These are phyloP conservation scores for Phytophthora meadii DNA, from an alignment of 352 stramenopile genomes.

Conservation along the genomic window DNA sequence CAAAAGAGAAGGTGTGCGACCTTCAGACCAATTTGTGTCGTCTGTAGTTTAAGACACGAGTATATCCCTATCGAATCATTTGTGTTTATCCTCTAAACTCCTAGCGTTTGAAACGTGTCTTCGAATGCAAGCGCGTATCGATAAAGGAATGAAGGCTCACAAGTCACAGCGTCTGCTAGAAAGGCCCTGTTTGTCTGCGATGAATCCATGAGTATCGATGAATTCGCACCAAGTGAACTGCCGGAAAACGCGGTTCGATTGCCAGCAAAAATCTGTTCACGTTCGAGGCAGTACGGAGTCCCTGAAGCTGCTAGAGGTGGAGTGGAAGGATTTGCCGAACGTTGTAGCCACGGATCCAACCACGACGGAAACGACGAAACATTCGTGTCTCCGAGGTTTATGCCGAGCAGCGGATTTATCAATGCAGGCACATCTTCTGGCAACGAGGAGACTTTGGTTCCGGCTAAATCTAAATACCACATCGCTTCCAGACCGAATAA, in stretches of 20 bases:
- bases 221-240: not conserved
- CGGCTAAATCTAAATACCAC: slow-evolving; percentile 35
- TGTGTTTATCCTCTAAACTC: too few species aligned
- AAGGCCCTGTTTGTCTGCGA: slow-evolving; percentile 16
- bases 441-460: slow-evolving; percentile 24
- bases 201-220: slow-evolving; percentile 25
- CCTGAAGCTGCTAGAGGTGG: slow-evolving; percentile 23
- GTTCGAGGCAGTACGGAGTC: slow-evolving; percentile 29
- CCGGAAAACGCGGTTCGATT: slow-evolving; percentile 16
- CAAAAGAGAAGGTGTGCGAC: slow-evolving; percentile 31
- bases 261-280: slow-evolving; percentile 18
- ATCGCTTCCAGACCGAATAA: slow-evolving; percentile 34
- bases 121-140: slow-evolving; percentile 30
- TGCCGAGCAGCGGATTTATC: slow-evolving; percentile 24
- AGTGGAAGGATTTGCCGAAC: slow-evolving; percentile 5
- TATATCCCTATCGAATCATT: slow-evolving; percentile 19
- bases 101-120: slow-evolving; percentile 26
- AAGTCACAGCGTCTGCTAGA: slow-evolving; percentile 23
- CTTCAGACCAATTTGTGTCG: slow-evolving; percentile 23
- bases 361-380: slow-evolving; percentile 36
- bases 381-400: slow-evolving; percentile 32
- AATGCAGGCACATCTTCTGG: slow-evolving; percentile 22
- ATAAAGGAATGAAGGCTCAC: slow-evolving; percentile 24
- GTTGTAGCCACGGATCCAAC: slow-evolving; percentile 31
- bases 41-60: slow-evolving; percentile 26